Evolutionary conservation across 352 stramenopile species (phyloP), one percentile per base, ranked within the genome.

Genomic region (Phytophthora lateralis): DNA sequence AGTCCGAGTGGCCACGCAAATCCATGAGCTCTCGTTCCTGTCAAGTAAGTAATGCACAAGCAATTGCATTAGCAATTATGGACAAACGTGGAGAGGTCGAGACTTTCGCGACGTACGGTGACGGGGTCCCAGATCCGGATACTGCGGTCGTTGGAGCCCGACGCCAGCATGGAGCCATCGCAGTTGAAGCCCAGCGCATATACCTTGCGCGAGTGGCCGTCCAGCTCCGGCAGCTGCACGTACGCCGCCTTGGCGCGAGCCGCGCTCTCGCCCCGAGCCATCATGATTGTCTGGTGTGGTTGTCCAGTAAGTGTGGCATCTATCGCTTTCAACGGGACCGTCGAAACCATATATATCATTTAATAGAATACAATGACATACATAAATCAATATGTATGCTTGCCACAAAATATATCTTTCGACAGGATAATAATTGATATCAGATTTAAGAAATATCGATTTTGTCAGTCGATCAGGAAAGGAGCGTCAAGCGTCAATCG

Each of bases 141-240:
- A 24, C 81, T 89, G 48, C 76, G 81, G 64, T 95, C 86, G 46
- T 83, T 90, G 12, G 79, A 93, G 37, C 86, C 86, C 2, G 86
- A 93, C n/a, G 84, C 86, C 45, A 95, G 63, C 60, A 87, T 75
- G 46, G 80, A 69, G 10, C 86, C 86, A 24, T 80, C 76, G 29
- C 59, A 71, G 68, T 93, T 95, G 65, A 90, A 93, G 52, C 84
- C 84, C 17, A 95, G 74, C 45, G 84, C 84, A 32, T 86, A 93
- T n/a, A 90, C 84, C 50, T 89, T 86, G 42, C 82, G 75, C 32
- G 82, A 89, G 71, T 95, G 86, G 21, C 86, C 86, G 49, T 81
- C 88, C 35, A 95, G 74, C 71, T 95, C 86, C 8, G 82, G 78
- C 39, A 93, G 73, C 60, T 90, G 76, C 58, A 69, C 58, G 57